These are phyloP conservation scores for Mycena kentingensis DNA, from an alignment of 768 basidiomycete genomes.

Conservation along the genomic window DNA sequence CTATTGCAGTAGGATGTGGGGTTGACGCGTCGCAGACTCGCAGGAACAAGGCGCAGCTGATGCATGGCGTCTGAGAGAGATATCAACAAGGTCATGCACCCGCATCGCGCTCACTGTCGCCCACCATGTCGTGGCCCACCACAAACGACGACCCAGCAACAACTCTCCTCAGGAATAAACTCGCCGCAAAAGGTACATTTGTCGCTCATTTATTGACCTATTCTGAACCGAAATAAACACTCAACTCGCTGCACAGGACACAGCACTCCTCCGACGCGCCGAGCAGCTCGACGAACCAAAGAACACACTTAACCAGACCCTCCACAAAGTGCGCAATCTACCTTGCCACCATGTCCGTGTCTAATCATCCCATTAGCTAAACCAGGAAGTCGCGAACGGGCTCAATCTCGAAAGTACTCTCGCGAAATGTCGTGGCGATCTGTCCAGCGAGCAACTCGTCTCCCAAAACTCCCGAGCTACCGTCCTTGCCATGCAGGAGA, in stretches of 20 bases:
- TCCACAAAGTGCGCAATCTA: conserved; percentile 44
- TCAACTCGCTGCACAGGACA: conserved; percentile 50
- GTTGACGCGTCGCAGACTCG: no score
- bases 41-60: no score
- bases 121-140: not conserved
- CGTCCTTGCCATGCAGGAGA: conserved; percentile 49
- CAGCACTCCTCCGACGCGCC: conserved; percentile 43
- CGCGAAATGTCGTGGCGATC: conserved; percentile 51
- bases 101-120: not conserved
- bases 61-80: no score
- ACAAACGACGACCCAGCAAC: conserved; percentile 49
- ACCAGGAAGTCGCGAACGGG: conserved; percentile 56
- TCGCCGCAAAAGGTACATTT: conserved; percentile 49
- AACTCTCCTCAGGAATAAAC: conserved; percentile 47
- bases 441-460: conserved; percentile 54
- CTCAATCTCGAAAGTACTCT: conserved; percentile 56
- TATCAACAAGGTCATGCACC: no score
- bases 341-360: not conserved
- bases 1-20: no score
- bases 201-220: conserved; percentile 14
- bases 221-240: conserved; percentile 36
- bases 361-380: conserved; percentile 43
- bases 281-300: conserved; percentile 46
- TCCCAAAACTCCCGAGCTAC: conserved; percentile 55
- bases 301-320: conserved; percentile 43